These are phyloP conservation scores for Monilinia polystroma DNA, from an alignment of 2,329 filamentous ascomycete species.

Conservation along the genomic window DNA sequence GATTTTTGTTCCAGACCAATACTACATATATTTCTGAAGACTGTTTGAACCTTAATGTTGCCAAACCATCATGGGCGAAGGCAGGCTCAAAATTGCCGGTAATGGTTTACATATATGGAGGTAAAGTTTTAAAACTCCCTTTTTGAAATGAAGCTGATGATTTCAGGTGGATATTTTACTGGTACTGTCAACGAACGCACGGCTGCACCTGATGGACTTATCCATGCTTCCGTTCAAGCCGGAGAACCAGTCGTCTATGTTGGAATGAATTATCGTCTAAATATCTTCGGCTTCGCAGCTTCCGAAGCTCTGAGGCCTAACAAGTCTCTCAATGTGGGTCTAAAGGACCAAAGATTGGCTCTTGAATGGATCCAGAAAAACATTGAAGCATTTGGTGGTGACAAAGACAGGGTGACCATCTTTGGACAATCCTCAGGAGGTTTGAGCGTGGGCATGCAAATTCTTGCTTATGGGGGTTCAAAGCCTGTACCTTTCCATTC, in stretches of 20 bases:
- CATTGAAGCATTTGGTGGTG: conserved; percentile 58
- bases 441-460: conserved; percentile 47
- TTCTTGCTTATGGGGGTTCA: conserved; percentile 49
- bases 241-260: conserved; percentile 54
- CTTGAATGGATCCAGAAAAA: conserved; percentile 60
- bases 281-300: conserved; percentile 64
- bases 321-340: conserved; percentile 38
- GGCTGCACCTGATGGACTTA: conserved; percentile 45
- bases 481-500: conserved; percentile 48
- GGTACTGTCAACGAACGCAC: conserved; percentile 28
- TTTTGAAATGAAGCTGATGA: neutral
- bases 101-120: conserved; percentile 67
- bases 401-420: conserved; percentile 55
- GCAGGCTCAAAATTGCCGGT: conserved; percentile 59
- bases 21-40: conserved; percentile 53
- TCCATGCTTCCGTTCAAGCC: conserved; percentile 48
- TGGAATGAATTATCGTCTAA: conserved; percentile 54
- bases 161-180: conserved; percentile 25
- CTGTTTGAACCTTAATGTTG: conserved; percentile 59
- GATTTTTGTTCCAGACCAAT: conserved; percentile 41
- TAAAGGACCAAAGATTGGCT: conserved; percentile 42
- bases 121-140: conserved; percentile 41
- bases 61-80: conserved; percentile 54
- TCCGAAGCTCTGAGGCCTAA: conserved; percentile 47
- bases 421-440: conserved; percentile 59